Conservation (phyloP, 768 basidiomycete species). For the Lactifluus hygrophoroides region DNA sequence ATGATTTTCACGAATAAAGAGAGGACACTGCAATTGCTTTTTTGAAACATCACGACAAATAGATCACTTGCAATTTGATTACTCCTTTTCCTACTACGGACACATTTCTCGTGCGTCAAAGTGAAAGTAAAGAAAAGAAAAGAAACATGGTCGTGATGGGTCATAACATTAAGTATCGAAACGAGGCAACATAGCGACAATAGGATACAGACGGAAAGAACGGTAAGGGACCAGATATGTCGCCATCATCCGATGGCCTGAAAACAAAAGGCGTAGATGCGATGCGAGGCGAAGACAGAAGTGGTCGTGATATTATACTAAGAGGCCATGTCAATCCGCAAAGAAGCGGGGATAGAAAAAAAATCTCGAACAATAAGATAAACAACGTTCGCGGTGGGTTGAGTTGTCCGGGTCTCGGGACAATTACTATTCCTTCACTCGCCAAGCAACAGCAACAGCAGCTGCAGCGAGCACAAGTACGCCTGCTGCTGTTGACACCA, state of each 20-base stretch:
- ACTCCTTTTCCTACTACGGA: conserved; percentile 10
- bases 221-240: not conserved
- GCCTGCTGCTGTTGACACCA: conserved; percentile 19
- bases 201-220: conserved; percentile 12
- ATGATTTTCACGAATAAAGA: not conserved
- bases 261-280: not conserved
- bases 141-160: conserved; percentile 17
- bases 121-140: not conserved
- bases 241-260: not conserved
- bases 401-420: not conserved
- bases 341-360: not conserved
- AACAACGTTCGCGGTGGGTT: not conserved
- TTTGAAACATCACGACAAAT: conserved; percentile 1
- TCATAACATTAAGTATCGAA: conserved; percentile 19
- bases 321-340: conserved; percentile 11
- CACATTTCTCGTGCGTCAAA: conserved; percentile 11
- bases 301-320: conserved; percentile 11
- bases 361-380: conserved; percentile 18
- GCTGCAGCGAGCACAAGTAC: conserved; percentile 20
- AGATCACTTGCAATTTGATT: conserved; percentile 10
- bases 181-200: conserved; percentile 9
- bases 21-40: not conserved
- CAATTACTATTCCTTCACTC: conserved; percentile 17
- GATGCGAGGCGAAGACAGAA: not conserved
- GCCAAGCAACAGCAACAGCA: conserved; percentile 20